Base-by-base conservation (phyloP, 257 asterid genomes). In the Plantago elongata region DNA sequence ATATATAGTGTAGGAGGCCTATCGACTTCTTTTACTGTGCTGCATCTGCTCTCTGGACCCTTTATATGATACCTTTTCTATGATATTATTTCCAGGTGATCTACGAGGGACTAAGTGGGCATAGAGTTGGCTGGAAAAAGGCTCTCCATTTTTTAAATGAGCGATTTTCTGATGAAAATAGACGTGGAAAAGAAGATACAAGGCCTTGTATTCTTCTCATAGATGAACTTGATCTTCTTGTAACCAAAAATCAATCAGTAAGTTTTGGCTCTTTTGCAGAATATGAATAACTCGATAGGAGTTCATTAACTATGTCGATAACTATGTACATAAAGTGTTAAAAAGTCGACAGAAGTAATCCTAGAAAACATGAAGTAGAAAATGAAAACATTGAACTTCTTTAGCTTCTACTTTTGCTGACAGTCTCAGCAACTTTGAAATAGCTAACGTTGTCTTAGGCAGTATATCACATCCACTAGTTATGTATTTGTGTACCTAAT, bases 211-310 rank as follows among this genome's bases (percentile, higher is more conserved):
- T 92, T 77, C 84, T 92, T 70, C 97, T 92, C 62, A 92, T 92
- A 34, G 99, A 92, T 71, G 99, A 92, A 68, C 86, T 92, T 45
- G 99, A 92, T 83, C 87, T 89, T 54, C 79, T 92, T 60, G 97
- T 92, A 47, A 92, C 99, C 67, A 84, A 95, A 79, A 92, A 76
- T 65, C 99, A 92, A 72, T 84, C 96, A 63, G 99, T 92, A 83
- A 18, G 78, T 65, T 13, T 22, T 22, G 15, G 30, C 22, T 34
- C 40, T 22, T 17, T 22, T 9, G 17, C 12, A 10, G 58, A 52
- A 11, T 18, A 22, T 11, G 58, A 52, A 17, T 11, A 48, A 51
- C 57, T 52, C 30, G 14, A 51, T 51, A 51, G 15, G 37, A 12
- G 11, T 52, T 18, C 9, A 22, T 37, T 22, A 10, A 17, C 40